Evolutionary conservation across 2,329 filamentous ascomycete species (phyloP).

Genomic region (Alternaria novae-zelandiae): DNA sequence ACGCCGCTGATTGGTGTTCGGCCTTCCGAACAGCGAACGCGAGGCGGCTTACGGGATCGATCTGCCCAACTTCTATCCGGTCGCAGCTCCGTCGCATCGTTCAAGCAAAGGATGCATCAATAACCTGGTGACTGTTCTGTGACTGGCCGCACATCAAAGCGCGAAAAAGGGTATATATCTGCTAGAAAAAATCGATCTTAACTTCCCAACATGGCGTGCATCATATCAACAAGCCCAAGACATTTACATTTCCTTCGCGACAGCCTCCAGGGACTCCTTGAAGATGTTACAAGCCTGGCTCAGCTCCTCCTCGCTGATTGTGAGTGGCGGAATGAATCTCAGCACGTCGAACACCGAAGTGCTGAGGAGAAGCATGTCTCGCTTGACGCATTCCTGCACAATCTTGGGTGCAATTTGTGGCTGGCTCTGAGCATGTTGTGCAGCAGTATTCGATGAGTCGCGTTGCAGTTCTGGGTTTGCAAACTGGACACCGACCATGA

Average conservation of each 20-base stretch:
- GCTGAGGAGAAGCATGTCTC: conserved; percentile 38
- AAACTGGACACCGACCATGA: conserved; percentile 41
- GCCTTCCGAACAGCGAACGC: background rate
- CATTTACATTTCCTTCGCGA: conserved; percentile 30
- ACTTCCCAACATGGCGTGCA: background rate
- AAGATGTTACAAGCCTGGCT: conserved; percentile 32
- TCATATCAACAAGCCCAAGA: background rate
- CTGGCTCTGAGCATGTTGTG: conserved; percentile 22
- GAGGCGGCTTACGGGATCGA: background rate
- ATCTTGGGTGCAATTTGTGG: conserved; percentile 36
- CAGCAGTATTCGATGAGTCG: conserved; percentile 28
- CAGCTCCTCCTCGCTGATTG: conserved; percentile 36
- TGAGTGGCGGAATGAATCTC: conserved; percentile 38
- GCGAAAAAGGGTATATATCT: background rate
- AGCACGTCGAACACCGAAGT: conserved; percentile 41
- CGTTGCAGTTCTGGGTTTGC: conserved; percentile 22
- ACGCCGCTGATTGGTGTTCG: conserved; percentile 4
- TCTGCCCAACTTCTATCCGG: background rate
- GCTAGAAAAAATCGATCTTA: background rate
- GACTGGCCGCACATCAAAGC: background rate
- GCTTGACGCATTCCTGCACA: conserved; percentile 36
- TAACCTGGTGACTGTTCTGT: background rate
- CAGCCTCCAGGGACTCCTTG: conserved; percentile 34
- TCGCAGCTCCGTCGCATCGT: background rate
- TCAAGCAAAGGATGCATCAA: background rate